These are phyloP conservation scores for Camelina neglecta DNA, from an alignment of 345 rosid species.

Conservation along the genomic window DNA sequence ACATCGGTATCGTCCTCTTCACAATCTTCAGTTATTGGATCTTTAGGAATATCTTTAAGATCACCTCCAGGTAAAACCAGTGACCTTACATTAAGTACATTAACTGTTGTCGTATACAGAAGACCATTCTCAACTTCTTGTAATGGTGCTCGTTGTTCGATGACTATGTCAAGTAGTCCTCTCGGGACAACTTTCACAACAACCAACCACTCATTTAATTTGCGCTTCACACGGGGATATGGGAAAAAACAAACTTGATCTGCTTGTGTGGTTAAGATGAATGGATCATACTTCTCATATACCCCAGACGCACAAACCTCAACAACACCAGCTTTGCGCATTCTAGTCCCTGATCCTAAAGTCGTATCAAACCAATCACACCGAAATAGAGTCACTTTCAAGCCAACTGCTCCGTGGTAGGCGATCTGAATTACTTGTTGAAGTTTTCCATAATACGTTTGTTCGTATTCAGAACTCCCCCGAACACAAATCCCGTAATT, in stretches of 20 bases:
- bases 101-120: too few relatives aligned
- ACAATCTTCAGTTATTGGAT: background rate
- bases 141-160: background rate
- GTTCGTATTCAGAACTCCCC: background rate
- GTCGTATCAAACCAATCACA: background rate
- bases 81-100: background rate
- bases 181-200: background rate
- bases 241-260: background rate
- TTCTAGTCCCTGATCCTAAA: background rate
- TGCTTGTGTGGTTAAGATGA: background rate
- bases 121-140: background rate
- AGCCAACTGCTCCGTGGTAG: background rate
- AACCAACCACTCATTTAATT: background rate
- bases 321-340: background rate
- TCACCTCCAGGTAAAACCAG: background rate
- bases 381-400: background rate
- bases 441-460: background rate
- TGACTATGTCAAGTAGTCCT: background rate
- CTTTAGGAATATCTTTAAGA: background rate
- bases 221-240: background rate
- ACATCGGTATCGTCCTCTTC: background rate
- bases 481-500: slow-evolving; percentile 2
- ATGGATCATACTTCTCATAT: background rate
- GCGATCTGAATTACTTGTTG: background rate
- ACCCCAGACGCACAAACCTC: background rate